Conservation (phyloP, 1,139 yeast genomes). For the Kodamaea plutei region DNA sequence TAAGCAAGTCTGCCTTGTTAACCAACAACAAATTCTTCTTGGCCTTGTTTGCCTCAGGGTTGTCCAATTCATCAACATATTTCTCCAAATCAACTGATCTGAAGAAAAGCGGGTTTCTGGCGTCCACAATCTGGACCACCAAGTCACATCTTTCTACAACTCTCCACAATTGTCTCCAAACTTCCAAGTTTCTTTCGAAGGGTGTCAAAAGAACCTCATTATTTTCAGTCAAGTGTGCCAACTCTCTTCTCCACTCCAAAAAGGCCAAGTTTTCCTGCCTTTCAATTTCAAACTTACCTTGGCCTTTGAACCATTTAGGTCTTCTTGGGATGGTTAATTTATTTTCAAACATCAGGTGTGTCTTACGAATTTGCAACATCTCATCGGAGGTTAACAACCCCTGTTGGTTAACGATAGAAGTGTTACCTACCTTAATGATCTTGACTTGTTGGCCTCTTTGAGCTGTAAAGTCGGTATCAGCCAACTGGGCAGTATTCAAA, state of each 20-base stretch:
- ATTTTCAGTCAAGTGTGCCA: slow-evolving; percentile 80
- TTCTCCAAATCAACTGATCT: slow-evolving; percentile 84
- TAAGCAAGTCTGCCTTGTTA: slow-evolving; percentile 89
- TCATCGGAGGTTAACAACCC: slow-evolving; percentile 65
- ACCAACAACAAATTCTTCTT: slow-evolving; percentile 81
- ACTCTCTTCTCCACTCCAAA: slow-evolving; percentile 86
- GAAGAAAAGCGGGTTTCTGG: slow-evolving; percentile 87
- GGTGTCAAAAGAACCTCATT: slow-evolving; percentile 88
- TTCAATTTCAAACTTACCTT: slow-evolving; percentile 75
- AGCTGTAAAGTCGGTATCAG: slow-evolving; percentile 95
- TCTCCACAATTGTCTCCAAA: slow-evolving; percentile 98
- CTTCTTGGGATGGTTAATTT: slow-evolving; percentile 92
- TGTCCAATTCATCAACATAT: slow-evolving; percentile 69
- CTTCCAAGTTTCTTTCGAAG: slow-evolving; percentile 94
- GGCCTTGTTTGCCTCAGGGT: slow-evolving; percentile 42
- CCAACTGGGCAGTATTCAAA: slow-evolving; percentile 88
- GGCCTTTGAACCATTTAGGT: slow-evolving; percentile 76
- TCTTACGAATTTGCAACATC: slow-evolving; percentile 54
- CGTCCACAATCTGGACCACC: slow-evolving; percentile 96
- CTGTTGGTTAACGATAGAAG: slow-evolving; percentile 42
- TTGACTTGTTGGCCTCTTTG: slow-evolving; percentile 80
- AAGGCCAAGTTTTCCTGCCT: slow-evolving; percentile 88
- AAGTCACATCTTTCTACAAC: slow-evolving; percentile 94
- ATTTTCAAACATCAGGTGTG: slow-evolving; percentile 72
- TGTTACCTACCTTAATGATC: slow-evolving; percentile 72